A percentile compares a stretch with the other conserved stretches of the same genome.
phyloP scores from a whole-genome alignment of 768 basidiomycete genomes.

The Suillus spraguei region DNA sequence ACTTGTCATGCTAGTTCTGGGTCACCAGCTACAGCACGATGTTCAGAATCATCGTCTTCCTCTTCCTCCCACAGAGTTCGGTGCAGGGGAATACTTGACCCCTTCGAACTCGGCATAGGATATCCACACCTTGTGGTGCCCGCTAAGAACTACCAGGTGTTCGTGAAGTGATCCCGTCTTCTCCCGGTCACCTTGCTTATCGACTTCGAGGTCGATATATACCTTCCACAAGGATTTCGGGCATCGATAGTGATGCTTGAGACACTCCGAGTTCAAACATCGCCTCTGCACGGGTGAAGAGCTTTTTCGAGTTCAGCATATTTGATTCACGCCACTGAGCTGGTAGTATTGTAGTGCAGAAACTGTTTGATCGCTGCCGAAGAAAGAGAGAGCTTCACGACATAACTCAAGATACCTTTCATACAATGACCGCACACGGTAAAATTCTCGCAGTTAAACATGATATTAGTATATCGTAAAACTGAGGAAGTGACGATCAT shows the following conservation, averaged over 20 bases:
- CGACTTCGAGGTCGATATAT: constrained; percentile 95
- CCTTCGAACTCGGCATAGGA: constrained; percentile 94
- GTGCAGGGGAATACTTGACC: constrained; percentile 67
- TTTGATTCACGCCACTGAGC: constrained; percentile 94
- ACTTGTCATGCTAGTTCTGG: constrained; percentile 68
- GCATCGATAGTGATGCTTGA: constrained; percentile 89
- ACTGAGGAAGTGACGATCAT: constrained; percentile 24
- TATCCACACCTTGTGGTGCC: constrained; percentile 97
- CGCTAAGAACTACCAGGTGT: constrained; percentile 79
- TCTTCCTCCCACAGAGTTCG: constrained; percentile 71
- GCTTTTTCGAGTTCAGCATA: constrained; percentile 90
- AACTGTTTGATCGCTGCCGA: constrained; percentile 7
- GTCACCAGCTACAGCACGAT: constrained; percentile 73
- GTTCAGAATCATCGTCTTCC: constrained; percentile 50
- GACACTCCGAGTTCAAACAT: constrained; percentile 92
- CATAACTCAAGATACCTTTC: constrained; percentile 91
- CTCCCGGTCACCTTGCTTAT: constrained; percentile 85
- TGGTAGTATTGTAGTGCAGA: constrained; percentile 78
- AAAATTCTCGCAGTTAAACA: constrained; percentile 86
- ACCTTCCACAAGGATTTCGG: constrained; percentile 91
- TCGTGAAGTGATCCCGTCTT: constrained; percentile 86
- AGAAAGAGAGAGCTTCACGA: constrained; percentile 8
- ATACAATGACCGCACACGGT: constrained; percentile 87
- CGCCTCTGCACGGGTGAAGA: constrained; percentile 80
- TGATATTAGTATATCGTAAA: constrained; percentile 15